phyloP scores from a whole-genome alignment of 805 yeast species.

The Vanderwaltozyma verrucispora region DNA sequence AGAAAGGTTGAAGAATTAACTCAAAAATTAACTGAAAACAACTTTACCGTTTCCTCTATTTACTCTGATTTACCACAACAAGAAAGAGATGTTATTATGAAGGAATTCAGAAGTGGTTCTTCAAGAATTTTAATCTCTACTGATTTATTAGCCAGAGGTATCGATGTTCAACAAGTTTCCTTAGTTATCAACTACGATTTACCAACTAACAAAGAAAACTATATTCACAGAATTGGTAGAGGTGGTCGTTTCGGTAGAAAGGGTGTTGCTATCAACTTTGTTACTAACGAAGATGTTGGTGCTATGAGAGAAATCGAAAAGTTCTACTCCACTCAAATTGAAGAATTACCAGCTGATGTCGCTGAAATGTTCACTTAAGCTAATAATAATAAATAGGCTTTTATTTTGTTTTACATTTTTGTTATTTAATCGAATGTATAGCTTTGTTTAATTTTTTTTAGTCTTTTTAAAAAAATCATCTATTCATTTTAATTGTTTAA shows the following conservation, averaged over 20 bases:
- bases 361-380: slow-evolving; percentile 33
- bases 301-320: slow-evolving; percentile 65
- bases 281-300: slow-evolving; percentile 67
- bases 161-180: slow-evolving; percentile 96
- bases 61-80: slow-evolving; percentile 96
- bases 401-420: slow-evolving; percentile 6
- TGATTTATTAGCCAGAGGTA: slow-evolving; percentile 97
- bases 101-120: slow-evolving; percentile 87
- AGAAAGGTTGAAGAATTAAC: slow-evolving; percentile 89
- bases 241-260: slow-evolving; percentile 98
- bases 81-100: slow-evolving; percentile 91
- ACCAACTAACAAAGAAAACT: slow-evolving; percentile 88
- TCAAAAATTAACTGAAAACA: slow-evolving; percentile 62
- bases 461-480: slow-evolving; percentile 1
- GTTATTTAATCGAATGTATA: slow-evolving; percentile 4
- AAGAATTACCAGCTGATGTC: slow-evolving; percentile 71
- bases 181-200: slow-evolving; percentile 91
- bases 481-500: neutral
- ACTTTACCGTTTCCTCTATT: slow-evolving; percentile 91
- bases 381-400: neutral
- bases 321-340: slow-evolving; percentile 64
- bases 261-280: slow-evolving; percentile 94
- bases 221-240: slow-evolving; percentile 95
- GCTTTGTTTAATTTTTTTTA: slow-evolving; percentile 6
- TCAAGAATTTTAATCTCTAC: slow-evolving; percentile 92